A percentile compares a stretch with the other conserved stretches of the same genome.
Evolutionary conservation across 495 filamentous ascomycete species (phyloP).

Genomic region (Trichoderma orchidacearum): DNA sequence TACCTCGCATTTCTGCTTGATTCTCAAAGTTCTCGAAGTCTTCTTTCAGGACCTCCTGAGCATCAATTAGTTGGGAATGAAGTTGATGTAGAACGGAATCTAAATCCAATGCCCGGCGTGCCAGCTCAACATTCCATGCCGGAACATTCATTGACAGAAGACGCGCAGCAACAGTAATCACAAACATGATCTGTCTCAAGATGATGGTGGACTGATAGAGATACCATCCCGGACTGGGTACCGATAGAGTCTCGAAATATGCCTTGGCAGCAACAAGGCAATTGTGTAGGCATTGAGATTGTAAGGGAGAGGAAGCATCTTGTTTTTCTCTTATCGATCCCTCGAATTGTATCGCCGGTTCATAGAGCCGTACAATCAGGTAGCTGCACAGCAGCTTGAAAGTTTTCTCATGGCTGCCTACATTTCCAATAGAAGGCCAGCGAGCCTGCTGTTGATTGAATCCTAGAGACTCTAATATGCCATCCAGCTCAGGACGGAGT

Average conservation of each 20-base stretch:
- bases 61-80: not conserved
- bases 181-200: slow-evolving; percentile 10
- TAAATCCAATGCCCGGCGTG: slow-evolving; percentile 11
- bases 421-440: slow-evolving; percentile 2
- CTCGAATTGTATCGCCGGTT: slow-evolving; percentile 12
- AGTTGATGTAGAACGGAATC: slow-evolving; percentile 8
- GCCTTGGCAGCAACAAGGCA: slow-evolving; percentile 12
- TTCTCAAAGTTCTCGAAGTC: not conserved
- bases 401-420: slow-evolving; percentile 6
- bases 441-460: slow-evolving; percentile 10
- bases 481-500: slow-evolving; percentile 12
- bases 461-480: slow-evolving; percentile 9
- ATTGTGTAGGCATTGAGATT: slow-evolving; percentile 12
- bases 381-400: slow-evolving; percentile 15
- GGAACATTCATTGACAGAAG: slow-evolving; percentile 13
- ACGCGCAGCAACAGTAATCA: slow-evolving; percentile 12
- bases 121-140: slow-evolving; percentile 13
- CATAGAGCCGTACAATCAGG: slow-evolving; percentile 15
- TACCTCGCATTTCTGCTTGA: not conserved
- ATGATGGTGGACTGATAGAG: slow-evolving; percentile 9
- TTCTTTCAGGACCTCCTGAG: not conserved
- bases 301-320: slow-evolving; percentile 5
- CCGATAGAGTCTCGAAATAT: slow-evolving; percentile 8
- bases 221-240: slow-evolving; percentile 9
- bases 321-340: slow-evolving; percentile 1